These are phyloP conservation scores for Fusarium irregulare DNA, from an alignment of 2,329 filamentous ascomycete species.

Conservation along the genomic window DNA sequence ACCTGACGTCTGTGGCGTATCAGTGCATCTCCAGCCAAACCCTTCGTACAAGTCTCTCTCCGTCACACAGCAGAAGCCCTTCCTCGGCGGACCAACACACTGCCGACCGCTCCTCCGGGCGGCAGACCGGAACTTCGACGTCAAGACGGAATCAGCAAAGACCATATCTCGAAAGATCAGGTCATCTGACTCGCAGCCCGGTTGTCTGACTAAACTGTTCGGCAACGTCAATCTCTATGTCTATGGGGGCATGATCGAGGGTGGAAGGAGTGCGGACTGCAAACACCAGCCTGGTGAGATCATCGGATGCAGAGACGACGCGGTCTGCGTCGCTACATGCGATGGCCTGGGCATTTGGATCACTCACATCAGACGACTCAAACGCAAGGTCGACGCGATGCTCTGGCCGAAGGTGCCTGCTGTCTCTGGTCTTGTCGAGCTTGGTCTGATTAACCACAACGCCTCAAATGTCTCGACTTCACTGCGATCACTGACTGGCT, in stretches of 20 bases:
- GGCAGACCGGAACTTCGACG: conserved; percentile 16
- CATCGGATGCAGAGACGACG: not conserved
- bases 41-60: not conserved
- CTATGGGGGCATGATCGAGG: conserved; percentile 22
- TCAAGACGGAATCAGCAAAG: conserved; percentile 5
- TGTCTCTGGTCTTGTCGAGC: conserved; percentile 6
- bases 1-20: not conserved
- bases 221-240: conserved; percentile 21
- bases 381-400: conserved; percentile 30
- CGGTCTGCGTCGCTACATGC: conserved; percentile 22
- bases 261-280: not conserved
- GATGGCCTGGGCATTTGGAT: conserved; percentile 29
- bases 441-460: not conserved
- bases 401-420: conserved; percentile 34
- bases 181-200: conserved; percentile 31
- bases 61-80: conserved; percentile 13
- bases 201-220: conserved; percentile 19
- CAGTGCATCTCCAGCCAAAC: conserved; percentile 2
- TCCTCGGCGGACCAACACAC: conserved; percentile 8
- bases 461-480: not conserved
- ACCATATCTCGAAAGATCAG: conserved; percentile 30
- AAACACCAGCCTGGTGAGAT: not conserved
- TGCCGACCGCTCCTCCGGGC: conserved; percentile 22
- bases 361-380: conserved; percentile 24
- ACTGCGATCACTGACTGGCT: not conserved